Percentiles rank a stretch among this genome's conserved stretches.
These are phyloP conservation scores for Rhizopogon vesiculosus DNA, from an alignment of 768 basidiomycete species.

Conservation along the genomic window DNA sequence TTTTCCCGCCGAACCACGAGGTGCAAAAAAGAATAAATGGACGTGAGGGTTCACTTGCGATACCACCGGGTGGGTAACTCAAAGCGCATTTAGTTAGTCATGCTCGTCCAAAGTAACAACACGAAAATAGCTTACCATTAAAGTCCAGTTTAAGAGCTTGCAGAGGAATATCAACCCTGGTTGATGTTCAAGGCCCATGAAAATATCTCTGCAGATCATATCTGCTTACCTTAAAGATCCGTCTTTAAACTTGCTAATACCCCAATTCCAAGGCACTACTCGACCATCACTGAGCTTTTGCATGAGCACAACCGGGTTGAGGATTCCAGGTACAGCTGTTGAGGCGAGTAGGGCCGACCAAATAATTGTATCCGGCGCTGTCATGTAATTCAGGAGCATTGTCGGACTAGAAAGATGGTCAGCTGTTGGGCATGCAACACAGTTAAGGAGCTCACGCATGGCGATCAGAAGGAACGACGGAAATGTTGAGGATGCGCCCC, in stretches of 20 bases:
- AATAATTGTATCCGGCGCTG: slow-evolving; percentile 88
- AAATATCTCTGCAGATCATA: background rate
- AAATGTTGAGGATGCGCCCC: slow-evolving; percentile 90
- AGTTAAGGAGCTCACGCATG: slow-evolving; percentile 58
- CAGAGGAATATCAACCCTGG: slow-evolving; percentile 90
- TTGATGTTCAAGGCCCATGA: slow-evolving; percentile 9
- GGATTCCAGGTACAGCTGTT: slow-evolving; percentile 91
- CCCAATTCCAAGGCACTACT: slow-evolving; percentile 91
- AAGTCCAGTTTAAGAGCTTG: slow-evolving; percentile 87
- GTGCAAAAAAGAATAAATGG: slow-evolving; percentile 93
- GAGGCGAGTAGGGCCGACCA: slow-evolving; percentile 83
- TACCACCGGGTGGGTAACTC: slow-evolving; percentile 90
- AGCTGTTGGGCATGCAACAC: background rate
- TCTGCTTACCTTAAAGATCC: slow-evolving; percentile 70
- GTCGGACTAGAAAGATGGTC: slow-evolving; percentile 61
- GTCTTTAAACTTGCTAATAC: slow-evolving; percentile 82
- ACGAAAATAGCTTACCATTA: slow-evolving; percentile 48
- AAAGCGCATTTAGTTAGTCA: slow-evolving; percentile 3
- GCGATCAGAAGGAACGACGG: slow-evolving; percentile 85
- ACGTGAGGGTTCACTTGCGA: slow-evolving; percentile 92
- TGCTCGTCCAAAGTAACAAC: background rate
- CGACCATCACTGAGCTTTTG: slow-evolving; percentile 80
- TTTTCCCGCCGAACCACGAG: slow-evolving; percentile 82
- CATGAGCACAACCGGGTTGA: slow-evolving; percentile 95
- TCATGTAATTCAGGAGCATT: slow-evolving; percentile 92